Conservation (phyloP, 75 land plant species). For the Cryptomeria japonica region DNA sequence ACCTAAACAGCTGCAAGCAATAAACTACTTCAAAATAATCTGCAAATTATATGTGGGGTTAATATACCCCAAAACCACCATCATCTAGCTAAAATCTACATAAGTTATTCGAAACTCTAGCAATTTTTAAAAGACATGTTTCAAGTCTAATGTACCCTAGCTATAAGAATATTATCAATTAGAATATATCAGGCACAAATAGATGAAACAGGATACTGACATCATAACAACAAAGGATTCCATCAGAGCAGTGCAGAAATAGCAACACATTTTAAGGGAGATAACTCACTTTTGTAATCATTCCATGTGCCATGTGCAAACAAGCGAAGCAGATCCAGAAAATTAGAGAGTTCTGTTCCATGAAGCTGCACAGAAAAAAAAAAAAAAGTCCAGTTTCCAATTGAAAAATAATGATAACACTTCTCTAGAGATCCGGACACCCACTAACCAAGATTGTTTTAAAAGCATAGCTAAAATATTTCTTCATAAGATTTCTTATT, state of each 20-base stretch:
- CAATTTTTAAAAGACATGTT: background rate
- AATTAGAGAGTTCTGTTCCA: conserved; percentile 69
- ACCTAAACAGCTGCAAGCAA: background rate
- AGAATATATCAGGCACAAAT: background rate
- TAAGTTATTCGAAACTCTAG: background rate
- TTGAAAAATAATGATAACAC: background rate
- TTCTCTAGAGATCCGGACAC: background rate
- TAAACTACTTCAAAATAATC: background rate
- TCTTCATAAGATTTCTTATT: background rate
- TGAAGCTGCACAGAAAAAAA: conserved; percentile 58
- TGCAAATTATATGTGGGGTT: background rate
- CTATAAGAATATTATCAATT: background rate
- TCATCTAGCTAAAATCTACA: background rate
- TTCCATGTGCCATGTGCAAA: conserved; percentile 98
- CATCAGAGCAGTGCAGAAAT: background rate
- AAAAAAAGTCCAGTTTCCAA: background rate
- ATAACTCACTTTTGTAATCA: conserved; percentile 87
- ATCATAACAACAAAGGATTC: conserved; percentile 1
- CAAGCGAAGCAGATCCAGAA: conserved; percentile 75
- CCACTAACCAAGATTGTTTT: background rate
- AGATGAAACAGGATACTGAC: background rate
- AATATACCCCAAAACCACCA: background rate
- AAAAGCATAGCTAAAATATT: background rate
- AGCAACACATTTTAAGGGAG: background rate
- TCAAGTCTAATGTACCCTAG: background rate